phyloP scores from a whole-genome alignment of 192 early-diverging fungal species.

The Coemansia sp. region DNA sequence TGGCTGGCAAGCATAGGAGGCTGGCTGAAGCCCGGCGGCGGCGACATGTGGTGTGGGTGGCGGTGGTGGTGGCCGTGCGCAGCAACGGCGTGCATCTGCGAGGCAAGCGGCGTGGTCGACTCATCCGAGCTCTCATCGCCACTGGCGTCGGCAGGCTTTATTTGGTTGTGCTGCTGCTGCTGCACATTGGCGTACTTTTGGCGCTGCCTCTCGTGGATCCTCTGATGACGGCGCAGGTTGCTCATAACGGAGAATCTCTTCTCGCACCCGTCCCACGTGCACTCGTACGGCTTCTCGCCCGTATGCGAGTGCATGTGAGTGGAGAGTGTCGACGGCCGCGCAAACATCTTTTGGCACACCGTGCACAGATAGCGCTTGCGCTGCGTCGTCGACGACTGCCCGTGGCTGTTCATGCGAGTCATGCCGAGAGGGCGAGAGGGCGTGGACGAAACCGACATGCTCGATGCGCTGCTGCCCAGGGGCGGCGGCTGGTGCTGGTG shows the following conservation, averaged over 20 bases:
- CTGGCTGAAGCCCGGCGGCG: conserved; percentile 10
- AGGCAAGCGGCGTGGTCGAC: conserved; percentile 42
- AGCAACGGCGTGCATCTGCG: conserved; percentile 26
- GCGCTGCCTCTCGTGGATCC: conserved; percentile 57
- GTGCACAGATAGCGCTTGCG: conserved; percentile 54
- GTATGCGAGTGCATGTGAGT: conserved; percentile 57
- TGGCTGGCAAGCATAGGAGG: conserved; percentile 7
- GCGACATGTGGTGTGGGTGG: conserved; percentile 23
- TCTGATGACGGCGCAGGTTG: conserved; percentile 64
- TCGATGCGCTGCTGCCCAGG: conserved; percentile 1
- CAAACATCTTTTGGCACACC: conserved; percentile 54
- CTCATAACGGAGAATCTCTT: conserved; percentile 68
- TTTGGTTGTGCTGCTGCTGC: conserved; percentile 27
- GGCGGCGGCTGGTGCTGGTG: not conserved
- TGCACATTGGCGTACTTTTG: conserved; percentile 38
- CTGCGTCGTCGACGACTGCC: conserved; percentile 48
- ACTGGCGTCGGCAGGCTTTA: not conserved
- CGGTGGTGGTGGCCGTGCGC: not conserved
- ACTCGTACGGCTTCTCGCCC: conserved; percentile 57
- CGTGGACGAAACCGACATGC: conserved; percentile 28
- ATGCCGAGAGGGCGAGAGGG: conserved; percentile 26
- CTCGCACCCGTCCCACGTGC: conserved; percentile 60
- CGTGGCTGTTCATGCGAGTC: conserved; percentile 32
- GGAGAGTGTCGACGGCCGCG: conserved; percentile 48
- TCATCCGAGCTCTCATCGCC: conserved; percentile 28